Evolutionary conservation across 306 rosid genomes (phyloP).

Genomic region (Dryas octopetala): DNA sequence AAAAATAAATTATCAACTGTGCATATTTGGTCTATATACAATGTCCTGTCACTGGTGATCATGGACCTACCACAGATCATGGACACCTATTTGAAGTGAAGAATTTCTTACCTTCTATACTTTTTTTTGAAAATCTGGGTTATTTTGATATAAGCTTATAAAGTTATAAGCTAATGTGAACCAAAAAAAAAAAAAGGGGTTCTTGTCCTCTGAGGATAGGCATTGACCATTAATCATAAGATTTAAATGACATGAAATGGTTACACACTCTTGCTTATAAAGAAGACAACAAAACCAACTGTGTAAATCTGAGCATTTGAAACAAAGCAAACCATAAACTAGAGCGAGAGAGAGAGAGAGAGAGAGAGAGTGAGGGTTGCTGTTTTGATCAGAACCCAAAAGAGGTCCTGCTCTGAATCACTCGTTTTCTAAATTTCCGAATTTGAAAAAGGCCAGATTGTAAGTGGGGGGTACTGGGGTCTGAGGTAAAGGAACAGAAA

Average conservation of each 20-base stretch:
- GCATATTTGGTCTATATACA: not conserved
- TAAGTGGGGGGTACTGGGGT: slow-evolving; percentile 51
- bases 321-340: slow-evolving; percentile 9
- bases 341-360: not conserved
- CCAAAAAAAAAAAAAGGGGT: not conserved
- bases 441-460: slow-evolving; percentile 49
- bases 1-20: not conserved
- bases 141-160: not conserved
- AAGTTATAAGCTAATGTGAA: not conserved
- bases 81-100: slow-evolving; percentile 1
- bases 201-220: not conserved
- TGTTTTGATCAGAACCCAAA: slow-evolving; percentile 26
- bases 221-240: not conserved
- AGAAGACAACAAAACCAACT: no score
- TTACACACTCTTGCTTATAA: no score
- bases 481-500: slow-evolving; percentile 73
- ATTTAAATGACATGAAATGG: not conserved
- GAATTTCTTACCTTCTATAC: not conserved
- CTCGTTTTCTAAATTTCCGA: slow-evolving; percentile 33
- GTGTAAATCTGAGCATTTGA: not conserved
- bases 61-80: slow-evolving; percentile 7
- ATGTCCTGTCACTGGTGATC: slow-evolving; percentile 1
- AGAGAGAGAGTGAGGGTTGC: slow-evolving; percentile 14
- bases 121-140: not conserved
- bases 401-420: slow-evolving; percentile 23